These are phyloP conservation scores for Leccinum imitatum DNA, from an alignment of 768 basidiomycete species.

Conservation along the genomic window DNA sequence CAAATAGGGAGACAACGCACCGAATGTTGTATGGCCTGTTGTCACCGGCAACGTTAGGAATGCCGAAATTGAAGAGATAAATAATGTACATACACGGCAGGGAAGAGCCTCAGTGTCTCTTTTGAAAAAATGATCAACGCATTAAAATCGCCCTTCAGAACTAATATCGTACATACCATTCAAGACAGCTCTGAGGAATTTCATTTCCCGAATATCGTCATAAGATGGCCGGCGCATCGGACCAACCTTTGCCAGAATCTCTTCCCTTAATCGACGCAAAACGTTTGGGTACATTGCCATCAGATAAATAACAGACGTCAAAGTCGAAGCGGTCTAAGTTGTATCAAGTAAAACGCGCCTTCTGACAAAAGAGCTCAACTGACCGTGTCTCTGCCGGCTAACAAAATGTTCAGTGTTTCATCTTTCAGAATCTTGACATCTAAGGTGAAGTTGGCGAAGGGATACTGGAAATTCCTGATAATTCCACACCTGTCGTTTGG, in stretches of 20 bases:
- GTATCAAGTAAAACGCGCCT: not conserved
- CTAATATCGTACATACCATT: constrained; percentile 35
- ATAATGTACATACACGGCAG: constrained; percentile 25
- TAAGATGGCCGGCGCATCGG: constrained; percentile 36
- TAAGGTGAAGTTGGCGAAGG: not conserved
- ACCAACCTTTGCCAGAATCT: constrained; percentile 41
- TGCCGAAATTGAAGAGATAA: not conserved
- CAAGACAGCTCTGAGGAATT: constrained; percentile 43
- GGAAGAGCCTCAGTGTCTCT: constrained; percentile 37
- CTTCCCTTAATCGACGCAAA: constrained; percentile 40
- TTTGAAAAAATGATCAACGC: not conserved
- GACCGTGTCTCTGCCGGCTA: constrained; percentile 47
- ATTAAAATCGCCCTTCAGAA: too few species aligned
- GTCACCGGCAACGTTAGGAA: not conserved
- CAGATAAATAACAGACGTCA: constrained; percentile 47
- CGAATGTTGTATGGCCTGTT: constrained; percentile 36
- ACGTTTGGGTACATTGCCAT: constrained; percentile 46
- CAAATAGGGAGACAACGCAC: constrained; percentile 7
- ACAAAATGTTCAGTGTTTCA: constrained; percentile 42
- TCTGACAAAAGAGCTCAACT: not conserved
- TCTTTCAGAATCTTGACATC: constrained; percentile 38
- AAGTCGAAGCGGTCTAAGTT: constrained; percentile 40
- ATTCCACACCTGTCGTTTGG: constrained; percentile 36
- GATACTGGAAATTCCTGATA: not conserved
- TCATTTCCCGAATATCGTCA: constrained; percentile 44